Conservation (phyloP, 306 rosid species). For the Casuarina equisetifolia region DNA sequence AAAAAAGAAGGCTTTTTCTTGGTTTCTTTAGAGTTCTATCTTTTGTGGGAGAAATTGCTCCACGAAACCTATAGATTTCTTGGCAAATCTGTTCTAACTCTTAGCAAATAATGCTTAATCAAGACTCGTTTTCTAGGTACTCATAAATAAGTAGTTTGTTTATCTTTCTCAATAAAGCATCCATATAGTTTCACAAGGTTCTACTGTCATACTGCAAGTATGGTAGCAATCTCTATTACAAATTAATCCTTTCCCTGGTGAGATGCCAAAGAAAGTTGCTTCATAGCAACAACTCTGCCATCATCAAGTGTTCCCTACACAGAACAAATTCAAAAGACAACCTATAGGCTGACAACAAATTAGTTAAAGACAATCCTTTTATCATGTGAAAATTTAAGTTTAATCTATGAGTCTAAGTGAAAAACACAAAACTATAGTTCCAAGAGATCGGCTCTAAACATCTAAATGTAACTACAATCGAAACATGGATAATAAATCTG, state of each 20-base stretch:
- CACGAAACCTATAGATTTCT: no score
- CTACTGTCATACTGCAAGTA: constrained; percentile 83
- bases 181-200: constrained; percentile 78
- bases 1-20: no score
- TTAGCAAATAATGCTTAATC: constrained; percentile 89
- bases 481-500: not conserved
- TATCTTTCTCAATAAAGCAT: constrained; percentile 67
- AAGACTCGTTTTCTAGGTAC: constrained; percentile 78
- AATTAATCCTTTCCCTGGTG: constrained; percentile 86
- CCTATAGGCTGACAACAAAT: not conserved
- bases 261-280: constrained; percentile 77
- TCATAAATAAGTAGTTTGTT: constrained; percentile 77
- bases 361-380: not conserved
- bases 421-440: not conserved
- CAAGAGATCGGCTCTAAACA: not conserved
- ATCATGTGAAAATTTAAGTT: not conserved
- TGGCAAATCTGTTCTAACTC: not conserved
- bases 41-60: no score
- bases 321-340: constrained; percentile 2
- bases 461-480: not conserved
- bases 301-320: constrained; percentile 70
- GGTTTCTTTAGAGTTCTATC: no score
- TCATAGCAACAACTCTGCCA: constrained; percentile 78
- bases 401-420: not conserved
- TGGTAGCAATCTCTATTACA: constrained; percentile 79